Evolutionary conservation across 1,284 basidiomycete genomes (phyloP).

Genomic region (Cutaneotrichosporon cutaneum): DNA sequence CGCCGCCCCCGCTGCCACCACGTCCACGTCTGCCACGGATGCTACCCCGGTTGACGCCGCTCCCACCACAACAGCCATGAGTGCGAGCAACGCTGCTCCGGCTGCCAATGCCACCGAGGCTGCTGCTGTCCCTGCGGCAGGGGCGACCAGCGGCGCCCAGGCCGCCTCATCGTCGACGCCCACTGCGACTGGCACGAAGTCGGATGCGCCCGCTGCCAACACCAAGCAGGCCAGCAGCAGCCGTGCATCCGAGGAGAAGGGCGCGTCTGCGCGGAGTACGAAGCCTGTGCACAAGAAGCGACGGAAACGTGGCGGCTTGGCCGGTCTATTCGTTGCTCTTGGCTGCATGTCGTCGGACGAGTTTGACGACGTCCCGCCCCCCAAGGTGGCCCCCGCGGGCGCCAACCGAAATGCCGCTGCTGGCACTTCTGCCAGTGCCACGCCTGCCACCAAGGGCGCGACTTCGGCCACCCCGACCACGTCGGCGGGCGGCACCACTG

Average conservation of each 20-base stretch:
- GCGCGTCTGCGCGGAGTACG: not conserved
- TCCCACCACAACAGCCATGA: not conserved
- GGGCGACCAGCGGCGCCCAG: not conserved
- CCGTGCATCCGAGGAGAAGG: conserved; percentile 9
- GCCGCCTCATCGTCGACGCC: not conserved
- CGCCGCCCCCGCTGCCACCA: not conserved
- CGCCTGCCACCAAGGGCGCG: conserved; percentile 5
- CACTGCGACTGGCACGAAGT: not conserved
- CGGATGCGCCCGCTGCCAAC: conserved; percentile 2
- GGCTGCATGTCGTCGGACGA: conserved; percentile 47
- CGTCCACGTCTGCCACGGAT: conserved; percentile 5
- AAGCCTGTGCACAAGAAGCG: conserved; percentile 37
- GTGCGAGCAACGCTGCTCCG: not conserved
- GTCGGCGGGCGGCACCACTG: not conserved
- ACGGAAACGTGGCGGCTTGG: conserved; percentile 43
- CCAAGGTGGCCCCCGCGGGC: conserved; percentile 16
- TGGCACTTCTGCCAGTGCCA: conserved; percentile 4
- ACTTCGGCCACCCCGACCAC: not conserved
- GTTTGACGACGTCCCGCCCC: conserved; percentile 41
- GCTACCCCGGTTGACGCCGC: not conserved
- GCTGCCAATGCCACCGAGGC: not conserved
- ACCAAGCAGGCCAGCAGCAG: not conserved
- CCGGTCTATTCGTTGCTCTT: conserved; percentile 40
- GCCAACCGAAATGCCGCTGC: not conserved
- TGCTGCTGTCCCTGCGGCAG: not conserved